phyloP scores from a whole-genome alignment of 805 yeast genomes.

The Ogataea allantospora region DNA sequence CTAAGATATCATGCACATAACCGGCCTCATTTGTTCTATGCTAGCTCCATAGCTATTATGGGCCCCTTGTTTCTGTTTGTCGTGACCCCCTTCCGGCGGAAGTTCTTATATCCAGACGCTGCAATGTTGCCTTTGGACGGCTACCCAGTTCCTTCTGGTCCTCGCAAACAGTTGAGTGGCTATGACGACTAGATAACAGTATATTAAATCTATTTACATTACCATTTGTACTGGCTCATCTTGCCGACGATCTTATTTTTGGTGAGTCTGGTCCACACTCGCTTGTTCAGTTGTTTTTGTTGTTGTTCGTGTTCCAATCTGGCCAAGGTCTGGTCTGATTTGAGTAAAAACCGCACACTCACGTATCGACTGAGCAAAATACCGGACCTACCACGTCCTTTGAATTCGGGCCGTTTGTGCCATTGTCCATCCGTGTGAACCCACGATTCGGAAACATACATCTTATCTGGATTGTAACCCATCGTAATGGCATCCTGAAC shows the following conservation, averaged over 20 bases:
- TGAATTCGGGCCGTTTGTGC: slow-evolving; percentile 69
- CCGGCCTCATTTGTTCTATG: slow-evolving; percentile 70
- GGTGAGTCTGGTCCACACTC: slow-evolving; percentile 40
- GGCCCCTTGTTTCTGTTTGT: slow-evolving; percentile 64
- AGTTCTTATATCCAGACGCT: slow-evolving; percentile 62
- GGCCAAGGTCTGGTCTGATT: slow-evolving; percentile 59
- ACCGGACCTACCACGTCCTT: slow-evolving; percentile 91
- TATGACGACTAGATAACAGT: slow-evolving; percentile 44
- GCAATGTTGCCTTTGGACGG: slow-evolving; percentile 58
- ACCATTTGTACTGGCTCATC: slow-evolving; percentile 59
- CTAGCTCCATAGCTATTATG: slow-evolving; percentile 60
- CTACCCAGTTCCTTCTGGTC: slow-evolving; percentile 55
- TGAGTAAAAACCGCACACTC: slow-evolving; percentile 77
- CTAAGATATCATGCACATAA: slow-evolving; percentile 72
- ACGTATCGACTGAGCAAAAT: slow-evolving; percentile 70
- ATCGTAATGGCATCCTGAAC: slow-evolving; percentile 62
- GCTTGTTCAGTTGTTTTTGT: slow-evolving; percentile 44
- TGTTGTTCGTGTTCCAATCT: slow-evolving; percentile 61
- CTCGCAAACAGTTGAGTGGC: slow-evolving; percentile 51
- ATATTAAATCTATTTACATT: slow-evolving; percentile 18
- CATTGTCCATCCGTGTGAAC: slow-evolving; percentile 84
- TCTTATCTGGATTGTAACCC: slow-evolving; percentile 55
- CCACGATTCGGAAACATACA: slow-evolving; percentile 84
- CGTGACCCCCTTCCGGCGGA: slow-evolving; percentile 68
- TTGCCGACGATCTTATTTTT: slow-evolving; percentile 47